Percentiles rank a stretch among this genome's conserved stretches.
Conservation (phyloP, 176 grass and related monocot species). For the Oryza meyeriana region DNA sequence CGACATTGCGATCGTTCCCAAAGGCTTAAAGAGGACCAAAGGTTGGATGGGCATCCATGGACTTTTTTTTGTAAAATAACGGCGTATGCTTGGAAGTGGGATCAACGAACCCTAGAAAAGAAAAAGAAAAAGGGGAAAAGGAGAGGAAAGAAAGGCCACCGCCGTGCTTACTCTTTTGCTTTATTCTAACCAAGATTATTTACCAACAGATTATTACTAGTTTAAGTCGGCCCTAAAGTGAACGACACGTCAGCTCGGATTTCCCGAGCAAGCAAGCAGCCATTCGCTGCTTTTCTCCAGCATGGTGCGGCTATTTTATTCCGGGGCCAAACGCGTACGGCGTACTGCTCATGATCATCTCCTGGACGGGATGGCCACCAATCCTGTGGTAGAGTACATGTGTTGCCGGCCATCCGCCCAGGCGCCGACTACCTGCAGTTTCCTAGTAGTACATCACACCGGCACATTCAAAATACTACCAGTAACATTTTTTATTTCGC, state of each 20-base stretch:
- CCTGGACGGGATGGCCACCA: not conserved
- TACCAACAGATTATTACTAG: conserved; percentile 1
- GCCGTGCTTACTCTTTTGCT: conserved; percentile 31
- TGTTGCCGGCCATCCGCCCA: not conserved
- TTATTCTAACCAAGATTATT: conserved; percentile 24
- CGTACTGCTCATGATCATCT: not conserved
- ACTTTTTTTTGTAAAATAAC: conserved; percentile 37
- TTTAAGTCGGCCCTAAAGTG: conserved; percentile 4
- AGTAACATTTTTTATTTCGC: not conserved
- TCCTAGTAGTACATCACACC: not conserved
- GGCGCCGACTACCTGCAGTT: not conserved
- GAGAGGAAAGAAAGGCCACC: not conserved
- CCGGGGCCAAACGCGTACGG: not conserved
- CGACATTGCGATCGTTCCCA: conserved; percentile 3
- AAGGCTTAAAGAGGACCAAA: conserved; percentile 42
- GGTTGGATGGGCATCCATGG: conserved; percentile 24
- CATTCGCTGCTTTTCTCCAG: not conserved
- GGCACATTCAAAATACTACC: not conserved
- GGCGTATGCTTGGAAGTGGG: conserved; percentile 18
- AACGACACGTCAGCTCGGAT: conserved; percentile 24
- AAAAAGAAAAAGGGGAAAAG: not conserved
- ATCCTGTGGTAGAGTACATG: not conserved
- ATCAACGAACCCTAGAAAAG: conserved; percentile 29
- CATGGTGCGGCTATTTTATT: not conserved
- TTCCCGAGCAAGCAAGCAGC: conserved; percentile 15